phyloP scores from a whole-genome alignment of 208 protist species.

The Herpetomonas muscarum region DNA sequence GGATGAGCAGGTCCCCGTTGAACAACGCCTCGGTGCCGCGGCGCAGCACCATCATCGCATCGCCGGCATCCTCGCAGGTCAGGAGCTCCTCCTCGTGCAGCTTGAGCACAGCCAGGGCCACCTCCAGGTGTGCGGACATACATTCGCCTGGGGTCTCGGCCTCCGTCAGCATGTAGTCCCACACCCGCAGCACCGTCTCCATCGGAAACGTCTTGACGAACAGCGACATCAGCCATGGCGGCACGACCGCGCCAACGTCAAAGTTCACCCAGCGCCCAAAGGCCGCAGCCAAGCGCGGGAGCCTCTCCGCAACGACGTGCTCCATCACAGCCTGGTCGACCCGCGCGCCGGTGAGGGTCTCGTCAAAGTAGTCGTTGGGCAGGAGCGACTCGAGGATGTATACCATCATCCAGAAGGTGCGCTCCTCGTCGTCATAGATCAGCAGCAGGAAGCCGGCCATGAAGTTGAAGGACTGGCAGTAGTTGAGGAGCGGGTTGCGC shows the following conservation, averaged over 20 bases:
- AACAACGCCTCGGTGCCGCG: constrained; percentile 24
- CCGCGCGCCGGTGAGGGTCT: constrained; percentile 50
- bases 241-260: constrained; percentile 48
- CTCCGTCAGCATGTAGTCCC: constrained; percentile 57
- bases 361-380: constrained; percentile 71
- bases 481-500: constrained; percentile 73
- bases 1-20: constrained; percentile 33
- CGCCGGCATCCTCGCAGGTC: constrained; percentile 27
- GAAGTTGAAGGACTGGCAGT: constrained; percentile 83
- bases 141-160: constrained; percentile 11
- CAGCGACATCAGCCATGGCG: constrained; percentile 65
- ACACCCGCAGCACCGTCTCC: constrained; percentile 45
- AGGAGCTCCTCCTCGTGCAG: constrained; percentile 28
- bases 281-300: constrained; percentile 41
- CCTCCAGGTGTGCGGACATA: constrained; percentile 36
- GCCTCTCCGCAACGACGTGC: constrained; percentile 24
- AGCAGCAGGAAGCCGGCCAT: constrained; percentile 55
- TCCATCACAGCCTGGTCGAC: constrained; percentile 62
- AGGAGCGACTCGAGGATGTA: constrained; percentile 58
- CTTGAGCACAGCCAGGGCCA: constrained; percentile 52
- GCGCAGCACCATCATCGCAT: constrained; percentile 30
- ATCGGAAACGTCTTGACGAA: constrained; percentile 64
- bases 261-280: constrained; percentile 25
- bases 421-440: constrained; percentile 66
- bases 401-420: constrained; percentile 51